phyloP scores from a whole-genome alignment of 441 rosid genomes.

The Geranium incanum region DNA sequence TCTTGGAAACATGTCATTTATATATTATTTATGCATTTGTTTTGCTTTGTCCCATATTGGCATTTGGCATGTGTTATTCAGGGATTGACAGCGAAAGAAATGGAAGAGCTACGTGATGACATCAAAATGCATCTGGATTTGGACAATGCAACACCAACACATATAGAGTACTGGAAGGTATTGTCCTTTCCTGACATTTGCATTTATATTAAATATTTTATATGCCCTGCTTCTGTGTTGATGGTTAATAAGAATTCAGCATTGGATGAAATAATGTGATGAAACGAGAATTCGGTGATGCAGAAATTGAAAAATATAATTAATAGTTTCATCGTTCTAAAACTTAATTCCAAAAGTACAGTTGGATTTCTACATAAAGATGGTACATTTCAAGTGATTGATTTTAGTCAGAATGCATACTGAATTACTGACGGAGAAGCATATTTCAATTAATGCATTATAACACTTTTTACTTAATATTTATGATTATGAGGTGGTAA shows the following conservation, averaged over 20 bases:
- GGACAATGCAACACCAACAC: slow-evolving; percentile 72
- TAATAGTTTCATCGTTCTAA: background rate
- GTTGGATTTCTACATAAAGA: background rate
- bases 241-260: background rate
- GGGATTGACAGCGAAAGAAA: slow-evolving; percentile 82
- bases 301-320: background rate
- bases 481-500: too few species aligned
- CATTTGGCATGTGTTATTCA: slow-evolving; percentile 31
- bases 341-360: background rate
- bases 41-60: background rate
- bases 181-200: slow-evolving; percentile 2
- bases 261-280: background rate
- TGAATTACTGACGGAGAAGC: background rate
- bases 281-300: background rate
- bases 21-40: background rate
- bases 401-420: background rate
- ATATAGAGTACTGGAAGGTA: slow-evolving; percentile 86
- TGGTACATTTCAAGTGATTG: background rate
- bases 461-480: background rate
- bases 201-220: background rate
- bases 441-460: background rate
- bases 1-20: background rate
- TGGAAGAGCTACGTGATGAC: slow-evolving; percentile 91
- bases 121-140: slow-evolving; percentile 84
- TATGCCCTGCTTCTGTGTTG: background rate